Evolutionary conservation across 2,329 filamentous ascomycete genomes (phyloP), one percentile per base, ranked within the genome.

Genomic region (Tolypocladium inflatum): DNA sequence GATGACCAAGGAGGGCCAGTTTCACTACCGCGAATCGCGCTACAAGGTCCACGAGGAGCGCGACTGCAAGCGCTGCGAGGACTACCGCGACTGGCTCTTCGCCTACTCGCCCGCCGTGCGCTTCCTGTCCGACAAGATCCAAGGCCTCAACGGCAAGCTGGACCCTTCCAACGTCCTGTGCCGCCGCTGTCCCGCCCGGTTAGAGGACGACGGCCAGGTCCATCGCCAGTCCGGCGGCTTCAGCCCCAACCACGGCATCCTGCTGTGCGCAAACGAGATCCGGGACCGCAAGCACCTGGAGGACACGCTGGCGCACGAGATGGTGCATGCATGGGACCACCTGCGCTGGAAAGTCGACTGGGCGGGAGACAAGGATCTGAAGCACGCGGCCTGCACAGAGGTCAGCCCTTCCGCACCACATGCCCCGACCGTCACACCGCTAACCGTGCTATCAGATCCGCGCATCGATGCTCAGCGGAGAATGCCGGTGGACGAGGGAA

Each of bases 311-410:
- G 87, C 92, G 35, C 94, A 99, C 73, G 94, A 99, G 77, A 95
- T 99, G 91, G 89, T 99, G 56, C 94, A 99, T 72, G 92, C 92
- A 1, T 97, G 91, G 80, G 94, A 99, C 71, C 89, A 96, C 71
- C 70, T 97, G 65, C 79, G 93, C 62, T 99, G 91, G 78, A 94
- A 96, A 74, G 86, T 97, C 51, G 88, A 97, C 69, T 90, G 89
- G 77, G 73, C 77, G n/a, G 84, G 80, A 5, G 78, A 81, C 65
- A 89, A 76, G 76, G 78, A 91, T 71, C 71, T 99, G 73, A 85
- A 87, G 71, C 94, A 99, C 74, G 90, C 92, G 41, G 94, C 94
- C 57, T 99, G 94, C 73, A 88, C 92, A 58, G 94, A 99, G 86
- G 90, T 93, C 74, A 62, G 70, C 19, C 19, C 19, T 17, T 21